Conservation (phyloP, 2,329 filamentous ascomycete species). For the Fusarium phyllophilum region DNA sequence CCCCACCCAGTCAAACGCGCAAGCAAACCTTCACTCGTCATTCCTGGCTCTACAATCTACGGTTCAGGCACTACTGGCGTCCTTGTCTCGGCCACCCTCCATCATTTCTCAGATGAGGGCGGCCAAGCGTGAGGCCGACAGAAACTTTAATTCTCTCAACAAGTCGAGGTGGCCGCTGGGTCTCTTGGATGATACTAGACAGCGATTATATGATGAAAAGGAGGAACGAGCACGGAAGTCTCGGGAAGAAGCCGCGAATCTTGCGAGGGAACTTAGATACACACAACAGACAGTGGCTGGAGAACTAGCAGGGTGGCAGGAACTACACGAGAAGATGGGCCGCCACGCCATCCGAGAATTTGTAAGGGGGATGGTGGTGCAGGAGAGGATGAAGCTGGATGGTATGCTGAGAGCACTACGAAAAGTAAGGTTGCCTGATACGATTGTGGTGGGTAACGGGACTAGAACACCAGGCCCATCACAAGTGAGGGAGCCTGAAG, state of each 20-base stretch:
- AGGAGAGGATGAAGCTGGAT: slow-evolving; percentile 81
- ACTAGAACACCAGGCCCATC: slow-evolving; percentile 18
- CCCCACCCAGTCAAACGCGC: slow-evolving; percentile 77
- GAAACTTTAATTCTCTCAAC: slow-evolving; percentile 78
- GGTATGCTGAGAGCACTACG: slow-evolving; percentile 83
- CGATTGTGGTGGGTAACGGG: slow-evolving; percentile 25
- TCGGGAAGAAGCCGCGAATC: slow-evolving; percentile 74
- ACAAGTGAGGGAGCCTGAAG: slow-evolving; percentile 32
- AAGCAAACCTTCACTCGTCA: slow-evolving; percentile 76
- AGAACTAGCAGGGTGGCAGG: slow-evolving; percentile 94
- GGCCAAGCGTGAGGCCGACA: slow-evolving; percentile 79
- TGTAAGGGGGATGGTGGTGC: slow-evolving; percentile 80
- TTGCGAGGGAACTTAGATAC: slow-evolving; percentile 87
- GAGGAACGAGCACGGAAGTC: slow-evolving; percentile 80
- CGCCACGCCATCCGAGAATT: slow-evolving; percentile 79
- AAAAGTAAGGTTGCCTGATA: slow-evolving; percentile 55
- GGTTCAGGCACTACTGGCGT: slow-evolving; percentile 80
- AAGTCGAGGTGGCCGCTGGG: slow-evolving; percentile 83
- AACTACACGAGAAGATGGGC: slow-evolving; percentile 83
- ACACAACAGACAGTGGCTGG: slow-evolving; percentile 93
- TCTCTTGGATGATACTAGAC: slow-evolving; percentile 86
- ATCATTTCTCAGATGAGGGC: slow-evolving; percentile 81
- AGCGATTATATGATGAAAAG: slow-evolving; percentile 83
- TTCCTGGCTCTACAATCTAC: slow-evolving; percentile 86
- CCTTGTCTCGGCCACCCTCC: slow-evolving; percentile 80